These are phyloP conservation scores for Eimeria necatrix DNA, from an alignment of 169 alveolate genomes.

Conservation along the genomic window DNA sequence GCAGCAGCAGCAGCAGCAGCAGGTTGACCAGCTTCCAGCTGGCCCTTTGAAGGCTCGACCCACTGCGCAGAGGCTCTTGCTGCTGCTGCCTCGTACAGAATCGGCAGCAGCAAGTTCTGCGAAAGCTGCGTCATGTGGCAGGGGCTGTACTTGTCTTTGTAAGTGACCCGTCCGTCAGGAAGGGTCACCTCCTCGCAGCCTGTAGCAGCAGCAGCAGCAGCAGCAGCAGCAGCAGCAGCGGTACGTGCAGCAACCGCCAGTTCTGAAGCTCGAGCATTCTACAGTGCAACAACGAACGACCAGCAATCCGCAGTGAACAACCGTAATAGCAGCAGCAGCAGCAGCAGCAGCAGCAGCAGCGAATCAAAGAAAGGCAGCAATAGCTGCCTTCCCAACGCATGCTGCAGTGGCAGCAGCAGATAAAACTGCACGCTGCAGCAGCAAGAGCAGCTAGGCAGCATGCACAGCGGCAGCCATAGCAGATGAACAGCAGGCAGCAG, in stretches of 20 bases:
- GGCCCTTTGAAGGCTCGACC: not conserved
- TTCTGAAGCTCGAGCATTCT: too few species aligned
- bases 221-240: slow-evolving; percentile 1
- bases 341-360: not conserved
- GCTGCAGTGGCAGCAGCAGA: not conserved
- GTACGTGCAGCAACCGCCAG: too few species aligned
- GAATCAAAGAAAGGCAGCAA: not conserved
- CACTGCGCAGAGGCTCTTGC: slow-evolving; percentile 32
- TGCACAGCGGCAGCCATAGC: not conserved
- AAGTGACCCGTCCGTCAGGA: slow-evolving; percentile 63
- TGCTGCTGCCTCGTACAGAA: slow-evolving; percentile 81
- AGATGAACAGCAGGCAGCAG: not conserved
- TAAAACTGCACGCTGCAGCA: not conserved
- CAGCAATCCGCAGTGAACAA: not conserved
- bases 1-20: not conserved
- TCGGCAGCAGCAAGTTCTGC: slow-evolving; percentile 89
- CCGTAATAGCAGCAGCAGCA: not conserved
- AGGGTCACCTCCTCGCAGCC: slow-evolving; percentile 15
- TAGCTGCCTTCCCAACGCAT: not conserved
- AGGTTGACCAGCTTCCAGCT: not conserved
- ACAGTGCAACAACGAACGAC: not conserved
- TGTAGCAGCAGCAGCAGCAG: slow-evolving; percentile 12
- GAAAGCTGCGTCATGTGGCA: slow-evolving; percentile 89
- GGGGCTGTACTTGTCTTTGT: slow-evolving; percentile 86
- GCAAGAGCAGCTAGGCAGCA: not conserved